phyloP scores from a whole-genome alignment of 2,329 filamentous ascomycete genomes.

The Fusarium nematophilum region DNA sequence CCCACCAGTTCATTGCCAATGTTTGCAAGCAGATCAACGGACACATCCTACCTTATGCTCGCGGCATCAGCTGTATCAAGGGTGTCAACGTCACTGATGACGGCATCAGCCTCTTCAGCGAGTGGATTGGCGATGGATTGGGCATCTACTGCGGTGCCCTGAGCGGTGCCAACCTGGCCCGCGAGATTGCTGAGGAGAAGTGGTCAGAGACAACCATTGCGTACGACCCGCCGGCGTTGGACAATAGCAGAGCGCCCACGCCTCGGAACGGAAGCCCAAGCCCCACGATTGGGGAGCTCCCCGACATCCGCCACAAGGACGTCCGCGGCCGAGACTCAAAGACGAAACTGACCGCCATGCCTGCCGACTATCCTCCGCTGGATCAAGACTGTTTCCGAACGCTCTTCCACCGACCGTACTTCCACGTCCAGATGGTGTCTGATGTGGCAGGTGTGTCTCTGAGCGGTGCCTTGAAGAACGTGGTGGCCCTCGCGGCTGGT shows the following conservation, averaged over 20 bases:
- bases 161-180: constrained; percentile 95
- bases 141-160: constrained; percentile 97
- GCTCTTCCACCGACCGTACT: constrained; percentile 96
- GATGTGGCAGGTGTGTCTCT: constrained; percentile 98
- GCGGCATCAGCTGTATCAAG: constrained; percentile 98
- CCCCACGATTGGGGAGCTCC: constrained; percentile 63
- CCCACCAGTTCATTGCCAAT: constrained; percentile 93
- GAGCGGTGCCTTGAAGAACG: constrained; percentile 94
- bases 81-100: constrained; percentile 92
- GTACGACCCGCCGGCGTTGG: constrained; percentile 91
- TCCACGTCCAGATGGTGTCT: constrained; percentile 92
- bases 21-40: constrained; percentile 87
- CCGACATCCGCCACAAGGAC: constrained; percentile 74
- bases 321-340: constrained; percentile 74
- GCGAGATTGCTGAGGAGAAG: constrained; percentile 93
- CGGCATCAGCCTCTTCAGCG: constrained; percentile 89
- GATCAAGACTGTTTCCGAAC: constrained; percentile 85
- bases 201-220: constrained; percentile 98
- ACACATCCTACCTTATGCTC: constrained; percentile 89
- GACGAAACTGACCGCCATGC: constrained; percentile 79
- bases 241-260: constrained; percentile 77
- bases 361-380: constrained; percentile 84
- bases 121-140: constrained; percentile 90
- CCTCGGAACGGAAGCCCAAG: constrained; percentile 60
- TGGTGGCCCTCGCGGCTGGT: constrained; percentile 92